Percentiles rank a stretch among this genome's conserved stretches.
phyloP scores from a whole-genome alignment of 2,329 filamentous ascomycete species.

The Gaeumannomyces sp. region DNA sequence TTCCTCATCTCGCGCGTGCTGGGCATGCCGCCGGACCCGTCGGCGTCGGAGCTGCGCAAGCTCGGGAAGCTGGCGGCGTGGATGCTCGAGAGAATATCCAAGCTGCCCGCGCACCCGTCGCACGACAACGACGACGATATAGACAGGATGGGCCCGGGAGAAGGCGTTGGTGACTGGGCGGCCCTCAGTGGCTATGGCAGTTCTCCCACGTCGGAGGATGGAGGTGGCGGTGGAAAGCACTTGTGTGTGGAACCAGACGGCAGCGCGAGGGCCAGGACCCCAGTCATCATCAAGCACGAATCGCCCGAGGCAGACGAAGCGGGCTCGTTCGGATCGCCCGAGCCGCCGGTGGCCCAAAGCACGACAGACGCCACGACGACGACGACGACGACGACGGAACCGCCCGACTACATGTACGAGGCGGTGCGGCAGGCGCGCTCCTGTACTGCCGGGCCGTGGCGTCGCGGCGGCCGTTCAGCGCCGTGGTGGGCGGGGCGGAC shows the following conservation, averaged over 20 bases:
- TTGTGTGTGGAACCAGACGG: background rate
- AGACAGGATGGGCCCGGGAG: background rate
- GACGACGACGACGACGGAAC: constrained; percentile 8
- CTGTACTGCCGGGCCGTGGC: constrained; percentile 43
- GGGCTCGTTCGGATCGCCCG: background rate
- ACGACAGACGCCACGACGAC: background rate
- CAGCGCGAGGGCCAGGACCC: background rate
- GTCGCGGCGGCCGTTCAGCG: constrained; percentile 34
- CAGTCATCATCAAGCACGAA: background rate
- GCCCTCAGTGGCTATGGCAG: background rate
- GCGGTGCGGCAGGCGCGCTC: constrained; percentile 37
- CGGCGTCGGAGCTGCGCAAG: constrained; percentile 30
- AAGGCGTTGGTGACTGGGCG: background rate
- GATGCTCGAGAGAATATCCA: constrained; percentile 32
- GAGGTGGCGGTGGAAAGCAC: too few relatives aligned
- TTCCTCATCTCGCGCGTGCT: constrained; percentile 38
- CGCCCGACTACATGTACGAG: constrained; percentile 39
- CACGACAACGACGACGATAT: constrained; percentile 9
- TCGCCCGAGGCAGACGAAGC: background rate
- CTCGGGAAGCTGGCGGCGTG: constrained; percentile 33
- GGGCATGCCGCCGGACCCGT: constrained; percentile 29
- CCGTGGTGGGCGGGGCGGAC: constrained; percentile 31
- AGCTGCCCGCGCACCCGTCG: constrained; percentile 19
- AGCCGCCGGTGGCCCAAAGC: background rate
- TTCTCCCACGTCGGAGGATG: background rate